Conservation (phyloP, 1,284 basidiomycete species). For the Calocybe gambosa region DNA sequence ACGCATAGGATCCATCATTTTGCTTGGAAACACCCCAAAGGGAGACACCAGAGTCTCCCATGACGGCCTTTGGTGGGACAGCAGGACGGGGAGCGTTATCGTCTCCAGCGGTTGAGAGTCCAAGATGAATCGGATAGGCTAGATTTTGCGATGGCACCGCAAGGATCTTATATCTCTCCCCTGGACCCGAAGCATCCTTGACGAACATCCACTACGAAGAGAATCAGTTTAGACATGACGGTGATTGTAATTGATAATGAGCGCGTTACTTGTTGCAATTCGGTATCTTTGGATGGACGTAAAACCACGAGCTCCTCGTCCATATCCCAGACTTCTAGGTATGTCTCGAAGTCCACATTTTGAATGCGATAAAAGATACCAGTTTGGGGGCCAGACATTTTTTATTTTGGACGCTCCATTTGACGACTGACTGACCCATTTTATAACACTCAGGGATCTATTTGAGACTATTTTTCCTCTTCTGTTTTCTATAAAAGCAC, state of each 20-base stretch:
- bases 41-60: not conserved
- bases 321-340: conserved; percentile 2
- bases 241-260: not conserved
- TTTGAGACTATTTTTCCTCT: not conserved
- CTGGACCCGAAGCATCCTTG: not conserved
- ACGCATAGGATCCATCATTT: conserved; percentile 6
- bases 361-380: conserved; percentile 5
- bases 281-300: conserved; percentile 1
- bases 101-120: not conserved
- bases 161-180: conserved; percentile 3
- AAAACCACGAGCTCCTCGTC: conserved; percentile 1
- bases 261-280: conserved; percentile 2
- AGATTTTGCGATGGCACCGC: conserved; percentile 1
- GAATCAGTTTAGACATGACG: not conserved
- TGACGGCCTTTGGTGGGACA: not conserved
- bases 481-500: too few species aligned
- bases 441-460: not conserved
- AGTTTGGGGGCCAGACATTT: conserved; percentile 5
- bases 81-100: not conserved
- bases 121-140: not conserved
- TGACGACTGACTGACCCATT: not conserved
- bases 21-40: conserved; percentile 1
- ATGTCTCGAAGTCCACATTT: conserved; percentile 5
- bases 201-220: conserved; percentile 5
- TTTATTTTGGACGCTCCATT: not conserved